phyloP scores from a whole-genome alignment of 805 yeast species.

The Kluyveromyces lactis region DNA sequence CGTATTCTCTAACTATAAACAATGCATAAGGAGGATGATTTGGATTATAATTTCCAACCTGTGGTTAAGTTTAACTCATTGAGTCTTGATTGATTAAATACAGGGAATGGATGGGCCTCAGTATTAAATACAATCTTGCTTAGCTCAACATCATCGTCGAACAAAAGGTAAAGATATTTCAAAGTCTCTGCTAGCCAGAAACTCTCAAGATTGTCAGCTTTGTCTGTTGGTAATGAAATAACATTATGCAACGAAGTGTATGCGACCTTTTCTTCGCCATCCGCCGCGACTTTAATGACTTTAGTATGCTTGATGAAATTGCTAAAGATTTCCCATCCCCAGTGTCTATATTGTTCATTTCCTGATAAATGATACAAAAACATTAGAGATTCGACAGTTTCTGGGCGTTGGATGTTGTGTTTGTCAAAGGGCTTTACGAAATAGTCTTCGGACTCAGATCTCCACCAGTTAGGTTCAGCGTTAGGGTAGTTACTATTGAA shows the following conservation, averaged over 20 bases:
- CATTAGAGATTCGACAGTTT: slow-evolving; percentile 84
- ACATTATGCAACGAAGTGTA: slow-evolving; percentile 66
- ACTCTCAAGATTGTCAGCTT: slow-evolving; percentile 73
- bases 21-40: not conserved
- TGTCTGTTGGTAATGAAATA: slow-evolving; percentile 42
- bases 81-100: slow-evolving; percentile 28
- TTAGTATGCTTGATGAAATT: slow-evolving; percentile 55
- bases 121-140: slow-evolving; percentile 74
- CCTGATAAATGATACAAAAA: slow-evolving; percentile 71
- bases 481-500: slow-evolving; percentile 46
- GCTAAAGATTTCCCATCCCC: slow-evolving; percentile 84
- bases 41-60: slow-evolving; percentile 22
- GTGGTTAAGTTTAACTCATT: slow-evolving; percentile 15
- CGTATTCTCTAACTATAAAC: no score
- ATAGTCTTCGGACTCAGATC: slow-evolving; percentile 44
- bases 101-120: slow-evolving; percentile 92
- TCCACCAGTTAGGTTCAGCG: slow-evolving; percentile 22
- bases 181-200: slow-evolving; percentile 93
- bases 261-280: slow-evolving; percentile 24
- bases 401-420: slow-evolving; percentile 89
- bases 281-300: slow-evolving; percentile 32
- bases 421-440: slow-evolving; percentile 59
- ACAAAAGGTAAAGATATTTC: slow-evolving; percentile 72
- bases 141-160: slow-evolving; percentile 66
- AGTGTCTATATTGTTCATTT: slow-evolving; percentile 71